phyloP scores from a whole-genome alignment of 2,329 filamentous ascomycete species.

The Scedosporium minutisporum region DNA sequence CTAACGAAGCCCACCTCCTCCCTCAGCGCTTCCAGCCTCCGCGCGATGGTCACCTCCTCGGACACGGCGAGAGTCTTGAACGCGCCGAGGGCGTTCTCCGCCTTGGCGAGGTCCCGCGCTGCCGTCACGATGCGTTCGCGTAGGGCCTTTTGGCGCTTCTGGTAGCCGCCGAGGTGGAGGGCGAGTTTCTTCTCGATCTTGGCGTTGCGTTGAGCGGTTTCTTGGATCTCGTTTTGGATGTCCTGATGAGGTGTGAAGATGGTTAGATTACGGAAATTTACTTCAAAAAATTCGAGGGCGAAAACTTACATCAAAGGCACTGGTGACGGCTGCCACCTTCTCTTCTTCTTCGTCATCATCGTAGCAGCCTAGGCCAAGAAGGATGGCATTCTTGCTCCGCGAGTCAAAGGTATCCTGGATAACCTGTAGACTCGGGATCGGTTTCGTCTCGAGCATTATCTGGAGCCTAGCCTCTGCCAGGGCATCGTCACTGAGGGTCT shows the following conservation, averaged over 20 bases:
- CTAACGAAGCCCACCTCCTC: conserved; percentile 78
- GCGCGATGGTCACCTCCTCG: conserved; percentile 66
- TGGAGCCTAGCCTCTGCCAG: conserved; percentile 68
- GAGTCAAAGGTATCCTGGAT: conserved; percentile 45
- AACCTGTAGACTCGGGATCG: conserved; percentile 35
- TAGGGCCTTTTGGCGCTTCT: conserved; percentile 72
- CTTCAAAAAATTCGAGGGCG: neutral
- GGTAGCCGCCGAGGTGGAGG: conserved; percentile 81
- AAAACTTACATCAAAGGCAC: conserved; percentile 61
- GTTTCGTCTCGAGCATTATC: conserved; percentile 60
- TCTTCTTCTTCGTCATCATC: conserved; percentile 66
- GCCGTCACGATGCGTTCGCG: conserved; percentile 71
- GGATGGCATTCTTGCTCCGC: conserved; percentile 43
- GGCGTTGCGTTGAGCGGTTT: conserved; percentile 68
- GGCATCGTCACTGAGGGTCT: conserved; percentile 58
- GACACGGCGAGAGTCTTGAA: conserved; percentile 68
- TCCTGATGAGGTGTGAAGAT: conserved; percentile 30
- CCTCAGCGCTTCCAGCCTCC: conserved; percentile 63
- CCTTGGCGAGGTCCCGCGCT: conserved; percentile 63
- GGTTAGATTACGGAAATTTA: neutral
- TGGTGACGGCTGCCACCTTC: conserved; percentile 50
- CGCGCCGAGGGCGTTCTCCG: conserved; percentile 59
- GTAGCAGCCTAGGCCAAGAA: conserved; percentile 76
- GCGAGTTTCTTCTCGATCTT: conserved; percentile 91
- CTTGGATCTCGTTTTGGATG: conserved; percentile 63